Percentiles rank a stretch among this genome's conserved stretches.
Evolutionary conservation across 306 rosid genomes (phyloP).

Genomic region (Astragalus glycyphyllos): DNA sequence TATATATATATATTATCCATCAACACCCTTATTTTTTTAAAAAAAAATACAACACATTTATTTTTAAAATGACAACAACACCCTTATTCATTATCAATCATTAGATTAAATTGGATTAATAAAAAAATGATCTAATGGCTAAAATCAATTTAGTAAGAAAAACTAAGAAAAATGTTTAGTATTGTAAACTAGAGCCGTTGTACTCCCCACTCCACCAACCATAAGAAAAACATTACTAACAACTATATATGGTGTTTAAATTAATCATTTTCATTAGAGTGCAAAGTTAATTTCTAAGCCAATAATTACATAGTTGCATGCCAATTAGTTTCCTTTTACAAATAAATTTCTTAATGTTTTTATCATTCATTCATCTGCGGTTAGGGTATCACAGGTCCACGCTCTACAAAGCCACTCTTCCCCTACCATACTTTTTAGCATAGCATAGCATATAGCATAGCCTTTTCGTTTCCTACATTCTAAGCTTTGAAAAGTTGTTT

Average conservation of each 20-base stretch:
- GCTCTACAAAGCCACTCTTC: constrained; percentile 59
- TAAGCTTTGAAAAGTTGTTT: constrained; percentile 50
- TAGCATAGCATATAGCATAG: constrained; percentile 44
- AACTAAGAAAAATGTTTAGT: no score
- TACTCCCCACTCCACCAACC: constrained; percentile 64
- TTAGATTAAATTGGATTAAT: no score
- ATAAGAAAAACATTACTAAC: constrained; percentile 31
- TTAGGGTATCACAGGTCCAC: constrained; percentile 52
- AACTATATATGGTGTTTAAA: constrained; percentile 30
- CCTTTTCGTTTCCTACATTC: constrained; percentile 73
- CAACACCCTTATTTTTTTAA: no score
- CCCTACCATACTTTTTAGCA: constrained; percentile 56
- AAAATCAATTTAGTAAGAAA: no score
- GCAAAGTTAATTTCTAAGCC: no score
- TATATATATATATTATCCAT: no score
- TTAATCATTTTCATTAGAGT: constrained; percentile 48
- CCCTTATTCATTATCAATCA: no score
- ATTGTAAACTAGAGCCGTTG: no score
- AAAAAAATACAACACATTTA: no score
- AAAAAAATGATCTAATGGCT: no score
- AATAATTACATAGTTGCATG: constrained; percentile 48
- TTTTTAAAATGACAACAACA: no score
- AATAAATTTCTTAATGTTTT: constrained; percentile 40
- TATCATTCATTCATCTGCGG: constrained; percentile 37
- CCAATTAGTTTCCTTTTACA: constrained; percentile 40